phyloP scores from a whole-genome alignment of 768 basidiomycete genomes.

The Mrakia gelida region DNA sequence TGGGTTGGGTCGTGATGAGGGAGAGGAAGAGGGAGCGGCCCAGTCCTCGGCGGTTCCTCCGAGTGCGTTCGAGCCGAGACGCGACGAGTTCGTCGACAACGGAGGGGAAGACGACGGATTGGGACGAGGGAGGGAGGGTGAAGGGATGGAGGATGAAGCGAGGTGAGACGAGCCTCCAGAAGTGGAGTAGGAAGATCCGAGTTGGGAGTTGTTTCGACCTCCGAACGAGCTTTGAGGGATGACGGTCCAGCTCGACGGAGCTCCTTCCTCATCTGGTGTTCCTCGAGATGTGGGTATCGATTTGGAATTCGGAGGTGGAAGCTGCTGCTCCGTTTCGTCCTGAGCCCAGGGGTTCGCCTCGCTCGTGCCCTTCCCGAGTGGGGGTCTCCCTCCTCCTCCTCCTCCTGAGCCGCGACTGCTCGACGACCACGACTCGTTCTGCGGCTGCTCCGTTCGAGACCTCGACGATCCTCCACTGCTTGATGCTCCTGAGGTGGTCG shows the following conservation, averaged over 20 bases:
- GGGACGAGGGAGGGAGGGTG: background rate
- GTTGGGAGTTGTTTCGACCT: background rate
- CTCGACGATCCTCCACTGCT: background rate
- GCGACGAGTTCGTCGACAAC: too few species aligned
- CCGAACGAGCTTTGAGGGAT: background rate
- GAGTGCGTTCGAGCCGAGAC: background rate
- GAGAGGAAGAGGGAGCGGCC: background rate
- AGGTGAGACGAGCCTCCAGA: background rate
- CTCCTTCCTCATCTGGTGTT: background rate
- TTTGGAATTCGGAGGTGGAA: background rate
- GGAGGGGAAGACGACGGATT: background rate
- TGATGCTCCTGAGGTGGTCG: background rate
- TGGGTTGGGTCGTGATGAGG: background rate
- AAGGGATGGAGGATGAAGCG: background rate
- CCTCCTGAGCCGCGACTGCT: background rate
- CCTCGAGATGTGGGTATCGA: background rate
- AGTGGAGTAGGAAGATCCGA: background rate
- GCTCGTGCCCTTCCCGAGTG: background rate
- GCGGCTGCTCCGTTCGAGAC: background rate
- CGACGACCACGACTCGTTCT: conserved; percentile 8
- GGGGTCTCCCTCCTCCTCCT: background rate
- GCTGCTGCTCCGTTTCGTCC: background rate
- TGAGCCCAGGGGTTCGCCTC: conserved; percentile 20
- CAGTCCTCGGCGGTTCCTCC: conserved; percentile 17
- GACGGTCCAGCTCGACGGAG: conserved; percentile 1